Evolutionary conservation across 1,139 yeast species (phyloP), one percentile per base, ranked within the genome.

Genomic region (Pichia norvegensis): DNA sequence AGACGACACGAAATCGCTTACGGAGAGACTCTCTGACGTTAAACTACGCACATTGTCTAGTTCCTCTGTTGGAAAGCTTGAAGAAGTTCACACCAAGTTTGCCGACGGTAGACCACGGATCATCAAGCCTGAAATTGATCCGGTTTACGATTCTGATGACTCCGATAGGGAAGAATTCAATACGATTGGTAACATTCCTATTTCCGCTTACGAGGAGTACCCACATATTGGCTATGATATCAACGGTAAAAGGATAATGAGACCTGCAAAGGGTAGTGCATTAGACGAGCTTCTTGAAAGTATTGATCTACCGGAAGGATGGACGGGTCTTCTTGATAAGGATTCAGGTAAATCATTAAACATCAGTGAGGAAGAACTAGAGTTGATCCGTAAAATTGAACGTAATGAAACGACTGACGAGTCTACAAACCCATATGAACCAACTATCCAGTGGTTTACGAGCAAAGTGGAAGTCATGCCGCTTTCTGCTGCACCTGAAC

Each of bases 161-260:
- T 81, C 90, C 58, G 97, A 90, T 60, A 76, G 72, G 23, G 97
- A 88, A 58, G 81, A 85, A 46, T 69, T 71, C 57, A 92, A 92
- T 66, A 87, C 97, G 7, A 85, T 92, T 55, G 98, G 98, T 40
- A 85, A 92, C 62, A 76, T 92, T 48, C 97, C 98, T 43, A 62
- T 92, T 33, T 78, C 92, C 21, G 97, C 96, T 1, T 92, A 92
- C 63, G 99, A 92, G 46, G 95, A 88, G 64, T 85, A 85, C 82
- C 98, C 98, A 1, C 98, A 94, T 63, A 81, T 92, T 54, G 98
- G 98, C 46, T 92, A 92, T 66, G 94, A 88, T 64, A 88, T 92
- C 59, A 94, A 94, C 64, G 98, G 99, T 60, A 90, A 88, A 64
- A 79, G 98, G 61, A 88, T 92, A 58, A 90, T 94, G 97, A 79